A percentile compares a stretch with the other conserved stretches of the same genome.
Conservation (phyloP, 257 asterid species). For the Lithospermum erythrorhizon region DNA sequence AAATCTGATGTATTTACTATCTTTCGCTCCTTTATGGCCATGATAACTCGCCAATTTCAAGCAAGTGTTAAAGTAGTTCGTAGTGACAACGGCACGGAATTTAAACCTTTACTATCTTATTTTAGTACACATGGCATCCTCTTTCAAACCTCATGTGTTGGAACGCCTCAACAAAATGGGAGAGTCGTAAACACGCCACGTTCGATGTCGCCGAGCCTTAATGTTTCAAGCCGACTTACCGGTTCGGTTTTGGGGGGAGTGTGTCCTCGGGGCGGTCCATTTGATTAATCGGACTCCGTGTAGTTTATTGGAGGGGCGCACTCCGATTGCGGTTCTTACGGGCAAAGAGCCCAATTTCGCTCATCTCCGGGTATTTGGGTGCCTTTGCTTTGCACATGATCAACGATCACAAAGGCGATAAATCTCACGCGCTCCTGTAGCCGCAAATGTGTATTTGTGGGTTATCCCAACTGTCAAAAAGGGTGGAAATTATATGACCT, state of each 20-base stretch:
- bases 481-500: slow-evolving; percentile 4
- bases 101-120: neutral
- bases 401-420: neutral
- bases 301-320: too few species aligned
- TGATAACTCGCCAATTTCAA: slow-evolving; percentile 1
- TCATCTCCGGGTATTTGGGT: neutral
- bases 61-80: neutral
- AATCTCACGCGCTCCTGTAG: too few species aligned
- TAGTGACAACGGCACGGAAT: slow-evolving; percentile 5
- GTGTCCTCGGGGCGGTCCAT: too few species aligned
- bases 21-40: neutral
- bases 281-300: too few species aligned
- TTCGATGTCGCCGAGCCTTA: slow-evolving; percentile 7
- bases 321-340: neutral
- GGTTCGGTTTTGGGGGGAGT: neutral
- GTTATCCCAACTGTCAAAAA: slow-evolving; percentile 7
- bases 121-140: neutral
- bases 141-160: neutral
- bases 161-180: too few species aligned
- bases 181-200: slow-evolving; percentile 1
- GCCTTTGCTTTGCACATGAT: slow-evolving; percentile 1
- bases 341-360: too few species aligned
- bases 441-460: neutral
- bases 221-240: slow-evolving; percentile 4
- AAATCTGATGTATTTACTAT: neutral